Base-by-base conservation (phyloP, 2,329 filamentous ascomycete genomes). In the Botrytis tulipae region DNA sequence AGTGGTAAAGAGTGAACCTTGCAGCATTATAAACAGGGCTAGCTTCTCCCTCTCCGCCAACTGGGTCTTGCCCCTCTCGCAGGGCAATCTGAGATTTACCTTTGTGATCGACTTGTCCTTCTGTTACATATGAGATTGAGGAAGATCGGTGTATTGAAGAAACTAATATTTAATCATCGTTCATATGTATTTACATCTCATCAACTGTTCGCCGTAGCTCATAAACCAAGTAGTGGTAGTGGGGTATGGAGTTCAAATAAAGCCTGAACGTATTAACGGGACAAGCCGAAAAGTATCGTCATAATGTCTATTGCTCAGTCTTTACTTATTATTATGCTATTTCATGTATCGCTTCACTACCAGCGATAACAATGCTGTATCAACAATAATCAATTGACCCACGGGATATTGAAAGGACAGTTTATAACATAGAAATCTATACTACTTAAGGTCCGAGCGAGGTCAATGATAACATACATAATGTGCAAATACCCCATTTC, bases 361-460 rank as follows among this genome's bases (percentile, higher is more conserved):
- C n/a, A 25, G 66, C 66, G 66, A 57, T 57, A 57, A 22, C 48
- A 68, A n/a, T 67, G 35, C 44, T 29, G 12, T 40, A 67, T 29
- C 35, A 40, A 54, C 32, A 51, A 67, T n/a, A 51, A 35, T 20
- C 25, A 46, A 67, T 51, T 40, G 44, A 67, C 63, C 65, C 46
- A 22, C 65, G 35, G 66, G 48, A 57, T 32, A 44, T 68, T 32
- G 66, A 68, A 57, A 68, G 66, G 66, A 68, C 66, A 68, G 35
- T 68, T 68, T 25, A 25, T 57, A 69, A 37, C 3, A 16, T 42
- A 25, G 37, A 69, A 32, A 42, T 42, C n/a, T 32, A 69, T 42
- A 25, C 37, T n/a, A 32, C 25, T 57, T 4, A 69, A 57, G 66
- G 66, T 48, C 66, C 66, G 48, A 59, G 48, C 66, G n/a, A 69